Base-by-base conservation (phyloP, 805 yeast species). In the Yamadazyma laniorum region DNA sequence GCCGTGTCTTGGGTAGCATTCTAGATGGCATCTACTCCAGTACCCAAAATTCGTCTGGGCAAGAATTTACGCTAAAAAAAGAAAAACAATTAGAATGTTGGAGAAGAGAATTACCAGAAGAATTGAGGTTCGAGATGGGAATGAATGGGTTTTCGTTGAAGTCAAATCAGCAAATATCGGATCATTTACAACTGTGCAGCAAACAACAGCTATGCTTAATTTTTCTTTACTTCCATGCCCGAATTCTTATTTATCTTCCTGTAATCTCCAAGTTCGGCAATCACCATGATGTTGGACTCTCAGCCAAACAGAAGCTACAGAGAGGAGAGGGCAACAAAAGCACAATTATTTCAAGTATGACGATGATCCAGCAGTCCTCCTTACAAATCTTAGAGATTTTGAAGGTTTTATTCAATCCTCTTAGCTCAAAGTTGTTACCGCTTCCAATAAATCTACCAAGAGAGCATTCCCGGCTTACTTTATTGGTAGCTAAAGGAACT, bases 61-160 rank as follows among this genome's bases (percentile, higher is more conserved):
- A 60, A 8, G 39, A 36, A 11, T 22, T 35, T 8, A 36, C 35
- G 3, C 33, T 31, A 22, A 52, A 51, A 15, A 53, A 54, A 27
- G 96, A 89, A 53, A 78, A 82, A 48, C 74, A 80, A 50, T 65
- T 89, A 32, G 95, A 88, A 48, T 65, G 75, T 34, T 89, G 96
- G 96, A 69, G 86, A 49, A 64, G 80, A 15, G 85, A 82, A 28
- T 63, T 89, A 28, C 87, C 95, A 1, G 27, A 58, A 0, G 70
- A 72, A 27, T 63, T 85, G 42, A 72, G 70, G 39, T 85, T 87
- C 48, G 83, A 82, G 26, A 61, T 82, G 21, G 86, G 81, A 44
- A 73, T 72, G 13, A 76, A 75, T 50, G 83, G 85, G 1, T 61
- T 71, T 18, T 56, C 74, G 12, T 56, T 65, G 37, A 61, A 53